These are phyloP conservation scores for Teunomyces pallodes DNA, from an alignment of 805 yeast genomes.

Conservation along the genomic window DNA sequence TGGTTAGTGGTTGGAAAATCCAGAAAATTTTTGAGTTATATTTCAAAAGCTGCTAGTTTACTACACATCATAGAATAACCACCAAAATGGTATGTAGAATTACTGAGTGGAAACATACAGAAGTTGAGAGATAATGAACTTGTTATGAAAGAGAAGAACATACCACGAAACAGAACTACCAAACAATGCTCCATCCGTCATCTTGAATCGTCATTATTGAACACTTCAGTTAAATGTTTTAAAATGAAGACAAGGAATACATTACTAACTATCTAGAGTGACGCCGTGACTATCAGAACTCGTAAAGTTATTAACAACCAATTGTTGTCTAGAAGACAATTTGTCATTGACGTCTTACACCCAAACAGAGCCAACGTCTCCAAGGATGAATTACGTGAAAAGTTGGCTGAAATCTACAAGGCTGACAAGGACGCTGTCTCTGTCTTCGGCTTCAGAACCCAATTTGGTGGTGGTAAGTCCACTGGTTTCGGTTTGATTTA, in stretches of 20 bases:
- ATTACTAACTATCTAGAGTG: slow-evolving; percentile 62
- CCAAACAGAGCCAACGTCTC: slow-evolving; percentile 99
- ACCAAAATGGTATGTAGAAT: slow-evolving; percentile 17
- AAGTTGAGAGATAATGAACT: slow-evolving; percentile 1
- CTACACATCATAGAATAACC: slow-evolving; percentile 12
- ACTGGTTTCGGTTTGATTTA: slow-evolving; percentile 99
- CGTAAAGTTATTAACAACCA: slow-evolving; percentile 99
- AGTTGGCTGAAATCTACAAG: slow-evolving; percentile 84
- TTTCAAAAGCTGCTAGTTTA: slow-evolving; percentile 4
- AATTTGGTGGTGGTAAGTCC: slow-evolving; percentile 99
- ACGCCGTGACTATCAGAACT: slow-evolving; percentile 99
- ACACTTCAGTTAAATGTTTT: not conserved
- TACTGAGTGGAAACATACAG: not conserved
- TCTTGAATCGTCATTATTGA: slow-evolving; percentile 68
- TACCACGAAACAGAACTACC: not conserved
- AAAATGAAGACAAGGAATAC: not conserved
- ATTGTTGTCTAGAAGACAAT: slow-evolving; percentile 98
- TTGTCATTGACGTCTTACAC: slow-evolving; percentile 98
- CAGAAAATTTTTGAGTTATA: slow-evolving; percentile 3
- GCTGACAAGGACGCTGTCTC: slow-evolving; percentile 92
- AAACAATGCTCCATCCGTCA: slow-evolving; percentile 14
- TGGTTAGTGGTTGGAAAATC: not conserved
- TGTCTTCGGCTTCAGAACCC: slow-evolving; percentile 99
- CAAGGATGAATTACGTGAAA: slow-evolving; percentile 98
- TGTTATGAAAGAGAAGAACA: not conserved